Evolutionary conservation across 2,329 filamentous ascomycete species (phyloP), one percentile per base, ranked within the genome.

Genomic region (Sordariomycetes sp.): DNA sequence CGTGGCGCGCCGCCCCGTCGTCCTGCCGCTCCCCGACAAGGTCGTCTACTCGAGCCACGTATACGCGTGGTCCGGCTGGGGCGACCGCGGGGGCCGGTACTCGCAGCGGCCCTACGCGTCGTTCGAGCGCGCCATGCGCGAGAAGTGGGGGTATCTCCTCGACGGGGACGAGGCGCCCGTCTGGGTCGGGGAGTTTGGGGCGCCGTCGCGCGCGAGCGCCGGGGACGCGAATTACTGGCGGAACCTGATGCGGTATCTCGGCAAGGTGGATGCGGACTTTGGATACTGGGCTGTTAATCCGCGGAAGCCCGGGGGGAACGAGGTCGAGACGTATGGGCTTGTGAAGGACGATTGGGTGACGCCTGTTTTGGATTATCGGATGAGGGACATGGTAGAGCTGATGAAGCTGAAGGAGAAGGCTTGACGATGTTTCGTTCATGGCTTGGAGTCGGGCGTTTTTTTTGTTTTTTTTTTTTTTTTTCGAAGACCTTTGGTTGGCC

Each of bases 201-300:
- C 80, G 28, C 79, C 82, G 20, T 69, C 71, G 54, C 60, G 67
- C 6, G 81, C 81, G 1, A 74, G 73, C 36, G 69, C 74, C 10
- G 80, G 81, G 8, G 81, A 85, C 61, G 72, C 72, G 57, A 82
- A 84, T 63, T 87, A 87, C 70, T 87, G 84, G 84, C 68, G 70
- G 51, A 81, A 86, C 65, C 67, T 87, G 66, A 70, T 85, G 70
- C 73, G 72, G 32, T 85, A 77, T 66, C 72, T 87, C 58, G 75
- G 76, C 63, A 68, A 71, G 2, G 67, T 81, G 55, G 81, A 85
- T 62, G 80, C 80, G 10, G 83, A 86, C 62, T 85, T 84, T 70
- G 84, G 79, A 7, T 87, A 87, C 68, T 87, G 84, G 85, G 84
- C 84, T 17, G 65, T 87, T 62, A 87, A 87, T 68, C 80, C 84